Evolutionary conservation across 2,329 filamentous ascomycete species (phyloP).

Genomic region (Leptographium procerum): DNA sequence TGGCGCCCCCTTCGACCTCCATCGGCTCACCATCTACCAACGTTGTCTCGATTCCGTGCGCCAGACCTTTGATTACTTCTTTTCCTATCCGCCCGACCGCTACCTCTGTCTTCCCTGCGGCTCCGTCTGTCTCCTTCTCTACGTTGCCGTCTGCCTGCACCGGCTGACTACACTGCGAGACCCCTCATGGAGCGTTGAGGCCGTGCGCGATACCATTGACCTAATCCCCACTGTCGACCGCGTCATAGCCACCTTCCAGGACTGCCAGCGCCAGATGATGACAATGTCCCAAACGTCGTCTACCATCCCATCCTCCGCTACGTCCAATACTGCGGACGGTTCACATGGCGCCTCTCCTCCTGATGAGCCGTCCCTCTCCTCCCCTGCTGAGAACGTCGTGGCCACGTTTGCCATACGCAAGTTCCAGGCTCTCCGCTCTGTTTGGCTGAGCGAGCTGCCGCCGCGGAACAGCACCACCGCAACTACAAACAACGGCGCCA

Average conservation of each 20-base stretch:
- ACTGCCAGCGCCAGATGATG: not conserved
- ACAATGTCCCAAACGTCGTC: no score
- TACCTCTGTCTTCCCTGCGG: conserved; percentile 1
- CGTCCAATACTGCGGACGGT: no score
- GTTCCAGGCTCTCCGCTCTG: not conserved
- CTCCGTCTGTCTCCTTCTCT: conserved; percentile 5
- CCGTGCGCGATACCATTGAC: conserved; percentile 20
- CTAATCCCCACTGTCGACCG: conserved; percentile 18
- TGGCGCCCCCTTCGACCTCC: not conserved
- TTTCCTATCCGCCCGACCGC: conserved; percentile 1
- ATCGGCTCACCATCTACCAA: conserved; percentile 7
- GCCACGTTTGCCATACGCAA: not conserved
- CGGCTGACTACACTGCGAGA: conserved; percentile 17
- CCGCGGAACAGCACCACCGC: not conserved
- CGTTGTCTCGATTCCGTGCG: conserved; percentile 8
- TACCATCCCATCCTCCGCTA: no score
- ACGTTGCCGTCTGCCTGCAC: conserved; percentile 8
- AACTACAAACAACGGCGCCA: not conserved
- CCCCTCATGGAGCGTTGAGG: conserved; percentile 24
- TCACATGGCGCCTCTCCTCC: not conserved
- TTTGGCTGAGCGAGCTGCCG: not conserved
- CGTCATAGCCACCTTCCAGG: conserved; percentile 8
- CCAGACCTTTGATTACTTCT: conserved; percentile 8
- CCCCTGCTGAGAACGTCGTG: not conserved
- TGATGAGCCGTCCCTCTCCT: not conserved